These are phyloP conservation scores for Exophiala spinifera DNA, from an alignment of 2,329 filamentous ascomycete genomes.

Conservation along the genomic window DNA sequence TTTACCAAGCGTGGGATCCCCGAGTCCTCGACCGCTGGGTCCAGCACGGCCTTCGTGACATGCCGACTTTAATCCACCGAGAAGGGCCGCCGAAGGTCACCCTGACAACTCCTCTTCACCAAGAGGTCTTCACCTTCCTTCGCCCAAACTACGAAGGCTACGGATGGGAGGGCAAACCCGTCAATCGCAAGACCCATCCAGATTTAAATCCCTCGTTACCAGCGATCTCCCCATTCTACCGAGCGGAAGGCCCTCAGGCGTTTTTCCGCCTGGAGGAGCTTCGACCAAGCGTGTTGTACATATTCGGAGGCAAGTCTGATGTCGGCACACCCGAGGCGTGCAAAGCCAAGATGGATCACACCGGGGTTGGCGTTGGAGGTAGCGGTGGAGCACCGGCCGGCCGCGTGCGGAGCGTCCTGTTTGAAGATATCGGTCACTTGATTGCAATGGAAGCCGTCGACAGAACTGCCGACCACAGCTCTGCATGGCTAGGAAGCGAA, in stretches of 20 bases:
- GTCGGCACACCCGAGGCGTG: slow-evolving; percentile 39
- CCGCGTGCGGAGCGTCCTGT: slow-evolving; percentile 27
- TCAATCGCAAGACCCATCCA: slow-evolving; percentile 43
- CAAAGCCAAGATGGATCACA: slow-evolving; percentile 41
- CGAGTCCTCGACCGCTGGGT: slow-evolving; percentile 75
- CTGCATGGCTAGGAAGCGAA: slow-evolving; percentile 27
- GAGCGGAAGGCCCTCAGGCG: slow-evolving; percentile 39
- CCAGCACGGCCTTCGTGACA: slow-evolving; percentile 68
- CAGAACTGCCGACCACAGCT: slow-evolving; percentile 26
- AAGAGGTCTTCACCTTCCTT: slow-evolving; percentile 65
- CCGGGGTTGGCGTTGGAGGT: slow-evolving; percentile 41
- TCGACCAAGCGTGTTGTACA: slow-evolving; percentile 46
- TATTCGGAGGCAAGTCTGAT: slow-evolving; percentile 44
- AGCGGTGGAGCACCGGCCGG: slow-evolving; percentile 55
- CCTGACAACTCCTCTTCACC: slow-evolving; percentile 74
- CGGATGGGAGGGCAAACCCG: slow-evolving; percentile 42
- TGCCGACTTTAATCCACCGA: slow-evolving; percentile 57
- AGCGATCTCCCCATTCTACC: slow-evolving; percentile 43
- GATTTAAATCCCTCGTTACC: slow-evolving; percentile 42
- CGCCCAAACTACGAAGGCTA: slow-evolving; percentile 60
- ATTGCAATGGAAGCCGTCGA: slow-evolving; percentile 32
- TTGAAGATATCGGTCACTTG: slow-evolving; percentile 29
- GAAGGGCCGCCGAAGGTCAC: slow-evolving; percentile 61
- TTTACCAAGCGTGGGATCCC: slow-evolving; percentile 79
- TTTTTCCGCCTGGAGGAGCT: slow-evolving; percentile 42